Base-by-base conservation (phyloP, 768 basidiomycete species). In the Tulasnella sp. region DNA sequence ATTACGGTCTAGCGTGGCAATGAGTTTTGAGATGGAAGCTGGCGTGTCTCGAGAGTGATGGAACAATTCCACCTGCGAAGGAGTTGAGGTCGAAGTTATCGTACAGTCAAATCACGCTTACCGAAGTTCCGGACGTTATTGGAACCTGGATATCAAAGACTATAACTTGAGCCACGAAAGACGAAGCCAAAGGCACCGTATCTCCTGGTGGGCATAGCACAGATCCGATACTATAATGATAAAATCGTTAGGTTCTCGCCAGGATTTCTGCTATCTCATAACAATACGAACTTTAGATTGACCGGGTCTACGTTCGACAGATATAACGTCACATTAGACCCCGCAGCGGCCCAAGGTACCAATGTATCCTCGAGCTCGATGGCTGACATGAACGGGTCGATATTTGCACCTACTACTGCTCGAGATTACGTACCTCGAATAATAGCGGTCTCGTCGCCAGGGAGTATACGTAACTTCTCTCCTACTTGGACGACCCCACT, bases 11-110 rank as follows among this genome's bases (percentile, higher is more conserved):
- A 95, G 80, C 0, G 86, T 89, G 1, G 90, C 84, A n/a, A 91
- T 79, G 35, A 98, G 83, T 76, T 90, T 93, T 5, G 88, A 86
- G 68, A 97, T 86, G 12, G 90, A 92, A 0, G 94, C 96, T 9
- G 97, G 94, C 2, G 96, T 87, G 78, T 98, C 94, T 52, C 87
- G 86, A 0, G 94, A 95, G 77, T 99, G 95, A 77, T 97, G 93
- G 81, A 94, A 98, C 12, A 99, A 81, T 79, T 99, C 97, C 62
- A 98, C 85, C 93, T 74, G 62, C 1, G 17, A n/a, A 19, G 8
- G 9, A 26, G 19, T 71, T 7, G 32, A 37, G 11, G 34, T 16
- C 36, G 41, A 67, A 72, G 6, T 37, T 35, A 7, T 11, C 34
- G 44, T 22, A n/a, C 17, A 65, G 26, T 39, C 39, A 35, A 42